Base-by-base conservation (phyloP, 2,329 filamentous ascomycete species). In the Xylaria sp. region DNA sequence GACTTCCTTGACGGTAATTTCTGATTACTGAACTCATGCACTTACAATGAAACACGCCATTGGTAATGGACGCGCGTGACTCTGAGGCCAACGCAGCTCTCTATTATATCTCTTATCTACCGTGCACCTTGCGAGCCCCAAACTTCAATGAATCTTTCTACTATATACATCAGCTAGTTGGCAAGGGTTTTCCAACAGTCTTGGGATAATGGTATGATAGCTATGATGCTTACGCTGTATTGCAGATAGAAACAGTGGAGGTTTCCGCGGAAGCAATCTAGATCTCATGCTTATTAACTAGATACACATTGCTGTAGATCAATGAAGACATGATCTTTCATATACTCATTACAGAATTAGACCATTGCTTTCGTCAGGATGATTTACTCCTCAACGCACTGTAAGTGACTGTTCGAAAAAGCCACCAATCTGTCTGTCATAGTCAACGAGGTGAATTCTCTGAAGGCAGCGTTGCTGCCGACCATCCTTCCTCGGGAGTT, bases 11-110 rank as follows among this genome's bases (percentile, higher is more conserved):
- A 0, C 2, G 13, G 7, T 33, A 2, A 58, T 65, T 65, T 51
- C 11, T 54, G 66, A 68, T 68, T 68, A 68, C 61, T 68, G 61
- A 68, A 61, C 66, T 65, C 5, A n/a, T 11, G 28, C 38, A 23
- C 4, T 2, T 4, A 6, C 17, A 31, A 7, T 7, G 7, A 4
- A 23, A 46, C 20, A 23, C 7, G 9, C 17, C n/a, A 23, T 48
- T 11, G 13, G 28, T 49, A 28, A 17, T 26, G 11, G 23, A 17
- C 46, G 10, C 46, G 11, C 23, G 10, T 20, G 11, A 15, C 42
- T 44, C 6, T 46, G 4, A 46, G 20, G n/a, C 11, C 11, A 23
- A 23, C 9, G 15, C n/a, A 46, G n/a, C 42, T 23, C 20, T 13
- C 3, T 7, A 46, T 46, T 4, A 9, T 11, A 46, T 23, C 9